Evolutionary conservation across 139 green algal genomes (phyloP), one percentile per base, ranked within the genome.

Genomic region (Spirogloea muscicola): DNA sequence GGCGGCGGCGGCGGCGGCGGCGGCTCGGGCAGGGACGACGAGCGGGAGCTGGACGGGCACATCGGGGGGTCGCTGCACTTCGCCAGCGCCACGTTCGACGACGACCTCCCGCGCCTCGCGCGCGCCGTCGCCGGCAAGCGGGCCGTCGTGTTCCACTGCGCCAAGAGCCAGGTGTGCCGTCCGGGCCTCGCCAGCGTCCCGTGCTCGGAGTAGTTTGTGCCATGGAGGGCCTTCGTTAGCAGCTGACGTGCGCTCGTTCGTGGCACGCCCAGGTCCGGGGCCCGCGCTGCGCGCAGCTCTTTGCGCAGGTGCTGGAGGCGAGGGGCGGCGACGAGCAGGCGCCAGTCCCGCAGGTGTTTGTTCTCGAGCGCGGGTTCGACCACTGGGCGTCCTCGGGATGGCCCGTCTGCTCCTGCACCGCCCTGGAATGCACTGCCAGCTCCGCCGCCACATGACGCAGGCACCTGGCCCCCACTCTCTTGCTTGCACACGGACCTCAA

Each of bases 101-200:
- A 69, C 16, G 34, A 29, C 33, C 31, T 69, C 29, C 60, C 60
- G 5, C 9, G 16, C 7, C 31, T 69, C 4, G 25, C 31, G 10
- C 37, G 31, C 6, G 60, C 41, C 16, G 44, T 69, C 16, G 44
- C 31, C 29, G 60, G 60, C 31, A 69, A 69, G 16, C 5, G 44
- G 16, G 60, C 60, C 5, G 60, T 69, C 7, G 31, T 69, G 6
- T 29, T 69, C 4, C 60, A 69, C 60, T 69, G 60, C 60, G 41
- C 60, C 29, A 29, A 52, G 5, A 69, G 60, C 43, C 60, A 69
- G 60, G 60, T 69, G 29, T 65, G 57, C 57, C 4, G 27, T 29
- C 38, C 6, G n/a, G n/a, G 25, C 48, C 7, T 3, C 48, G 25
- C 48, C 7, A n/a, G 6, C 6, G 0, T 58, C 48, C 27, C 48